These are phyloP conservation scores for Rhytidiadelphus loreus DNA, from an alignment of 225 moss, liverwort and hornwort genomes.

Conservation along the genomic window DNA sequence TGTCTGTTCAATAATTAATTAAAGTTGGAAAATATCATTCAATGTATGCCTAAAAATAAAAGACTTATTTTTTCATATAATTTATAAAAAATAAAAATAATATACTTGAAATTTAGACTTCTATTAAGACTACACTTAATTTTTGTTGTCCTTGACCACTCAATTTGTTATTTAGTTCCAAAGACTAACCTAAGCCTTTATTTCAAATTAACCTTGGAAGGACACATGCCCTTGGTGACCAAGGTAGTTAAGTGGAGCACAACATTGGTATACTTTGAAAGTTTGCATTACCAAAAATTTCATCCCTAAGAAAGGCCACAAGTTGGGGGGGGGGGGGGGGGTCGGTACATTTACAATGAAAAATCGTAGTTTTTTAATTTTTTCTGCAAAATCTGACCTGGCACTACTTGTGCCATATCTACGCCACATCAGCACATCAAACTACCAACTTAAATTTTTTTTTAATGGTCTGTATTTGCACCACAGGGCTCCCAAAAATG, in stretches of 20 bases:
- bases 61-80: rapidly evolving
- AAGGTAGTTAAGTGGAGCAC: rapidly evolving
- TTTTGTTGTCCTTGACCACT: rapidly evolving
- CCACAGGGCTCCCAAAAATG: too few relatives aligned
- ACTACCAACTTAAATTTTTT: too few relatives aligned
- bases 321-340: too few relatives aligned
- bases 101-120: not conserved
- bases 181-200: not conserved
- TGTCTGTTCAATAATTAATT: not conserved
- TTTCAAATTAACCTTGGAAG: not conserved
- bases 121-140: not conserved
- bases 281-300: too few relatives aligned
- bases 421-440: too few relatives aligned
- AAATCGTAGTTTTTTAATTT: too few relatives aligned
- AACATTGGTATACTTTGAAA: not conserved
- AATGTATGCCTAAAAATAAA: not conserved
- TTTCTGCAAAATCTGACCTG: too few relatives aligned
- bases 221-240: rapidly evolving
- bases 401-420: too few relatives aligned
- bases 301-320: too few relatives aligned
- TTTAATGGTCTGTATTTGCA: too few relatives aligned
- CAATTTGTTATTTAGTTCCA: not conserved
- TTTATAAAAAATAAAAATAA: too few relatives aligned
- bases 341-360: too few relatives aligned
- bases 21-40: not conserved